Base-by-base conservation (phyloP, 495 filamentous ascomycete genomes). In the Penicillium nucicola region DNA sequence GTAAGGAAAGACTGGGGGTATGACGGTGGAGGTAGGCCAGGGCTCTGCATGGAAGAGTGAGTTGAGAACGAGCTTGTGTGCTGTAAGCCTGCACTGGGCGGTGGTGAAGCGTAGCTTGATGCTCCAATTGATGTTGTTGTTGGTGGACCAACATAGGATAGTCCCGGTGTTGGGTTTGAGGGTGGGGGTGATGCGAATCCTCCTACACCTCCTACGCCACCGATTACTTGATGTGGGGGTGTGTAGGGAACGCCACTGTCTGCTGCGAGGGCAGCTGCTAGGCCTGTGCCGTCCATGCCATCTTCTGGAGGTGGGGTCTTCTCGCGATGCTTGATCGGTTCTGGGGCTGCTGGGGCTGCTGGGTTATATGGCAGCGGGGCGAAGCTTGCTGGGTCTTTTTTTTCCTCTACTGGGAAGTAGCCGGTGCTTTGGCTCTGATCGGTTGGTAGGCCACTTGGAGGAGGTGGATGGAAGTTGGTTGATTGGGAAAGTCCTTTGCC, bases 321-420 rank as follows among this genome's bases (percentile, higher is more conserved):
- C 70, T 96, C 90, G 40, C 91, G 83, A 57, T 91, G 82, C 45
- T 83, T 78, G 57, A 95, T 86, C 12, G 83, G 83, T 61, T 96
- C 91, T 3, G 91, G 88, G 1, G 89, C 89, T 2, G 91, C 75
- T 10, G 91, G 91, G 1, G 91, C 90, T 0, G 91, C 90, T 1
- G 91, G 91, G 66, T 96, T 96, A 57, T 96, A 96, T 2, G 89
- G 81, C 45, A 93, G 79, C n/a, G 89, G 88, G n/a, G 77, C 75
- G 43, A 80, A 84, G 39, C 60, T 74, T 42, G 72, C 71, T 15
- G 75, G 67, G 12, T 78, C 70, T 52, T 71, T 67, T 15, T 57
- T 67, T 14, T 69, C 54, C 32, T 68, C 61, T 47, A 59, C 55
- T 50, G 67, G 57, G 30, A 30, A 17, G 18, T 25, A 17, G 3